These are phyloP conservation scores for Oryza meyeriana DNA, from an alignment of 176 grass and related monocot species.

Conservation along the genomic window DNA sequence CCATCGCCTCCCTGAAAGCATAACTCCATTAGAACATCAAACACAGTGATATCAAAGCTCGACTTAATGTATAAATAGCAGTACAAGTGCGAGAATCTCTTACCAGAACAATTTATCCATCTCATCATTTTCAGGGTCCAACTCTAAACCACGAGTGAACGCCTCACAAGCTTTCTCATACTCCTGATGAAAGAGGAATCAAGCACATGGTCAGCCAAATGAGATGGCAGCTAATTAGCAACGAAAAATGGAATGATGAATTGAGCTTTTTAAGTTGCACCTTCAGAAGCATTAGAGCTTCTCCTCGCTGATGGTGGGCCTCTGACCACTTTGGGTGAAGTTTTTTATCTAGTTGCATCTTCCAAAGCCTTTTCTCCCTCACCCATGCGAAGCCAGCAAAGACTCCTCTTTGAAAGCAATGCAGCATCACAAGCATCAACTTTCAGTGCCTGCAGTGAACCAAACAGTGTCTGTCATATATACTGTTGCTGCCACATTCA, in stretches of 20 bases:
- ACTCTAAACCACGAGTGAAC: not conserved
- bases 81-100: not conserved
- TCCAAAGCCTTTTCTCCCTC: no score
- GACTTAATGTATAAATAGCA: not conserved
- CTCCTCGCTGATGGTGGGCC: no score
- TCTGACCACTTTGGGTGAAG: no score
- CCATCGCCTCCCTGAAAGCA: not conserved
- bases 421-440: not conserved
- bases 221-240: not conserved
- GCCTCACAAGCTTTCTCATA: not conserved
- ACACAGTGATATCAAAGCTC: not conserved
- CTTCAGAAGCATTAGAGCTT: not conserved
- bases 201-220: not conserved
- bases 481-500: not conserved
- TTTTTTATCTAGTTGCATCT: no score
- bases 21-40: not conserved
- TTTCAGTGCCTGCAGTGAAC: not conserved
- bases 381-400: no score
- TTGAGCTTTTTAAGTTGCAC: not conserved
- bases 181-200: not conserved
- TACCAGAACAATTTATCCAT: not conserved
- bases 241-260: not conserved
- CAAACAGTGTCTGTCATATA: not conserved
- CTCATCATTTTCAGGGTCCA: not conserved
- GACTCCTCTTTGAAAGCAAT: no score